These are phyloP conservation scores for Poronia punctata DNA, from an alignment of 495 filamentous ascomycete species.

Conservation along the genomic window DNA sequence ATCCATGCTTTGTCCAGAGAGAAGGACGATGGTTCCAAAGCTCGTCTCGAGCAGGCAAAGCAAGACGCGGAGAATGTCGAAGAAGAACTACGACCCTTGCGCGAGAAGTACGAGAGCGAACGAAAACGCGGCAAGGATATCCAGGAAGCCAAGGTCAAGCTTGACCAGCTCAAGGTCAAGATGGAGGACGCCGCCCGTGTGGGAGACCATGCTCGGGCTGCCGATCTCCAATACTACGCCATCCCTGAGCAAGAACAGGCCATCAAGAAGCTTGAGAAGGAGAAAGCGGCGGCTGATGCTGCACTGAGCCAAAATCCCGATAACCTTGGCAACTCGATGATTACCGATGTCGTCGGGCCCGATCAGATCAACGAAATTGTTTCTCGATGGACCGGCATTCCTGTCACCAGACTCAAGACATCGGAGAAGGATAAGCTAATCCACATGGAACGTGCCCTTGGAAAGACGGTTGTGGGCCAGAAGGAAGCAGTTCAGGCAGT, in stretches of 20 bases:
- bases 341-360: conserved; percentile 89
- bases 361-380: conserved; percentile 99
- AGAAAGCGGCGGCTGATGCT: conserved; percentile 70
- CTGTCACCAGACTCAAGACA: conserved; percentile 85
- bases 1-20: conserved; percentile 91
- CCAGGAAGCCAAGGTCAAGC: conserved; percentile 92
- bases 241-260: conserved; percentile 82
- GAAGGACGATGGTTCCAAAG: conserved; percentile 85
- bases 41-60: conserved; percentile 72
- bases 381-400: conserved; percentile 91
- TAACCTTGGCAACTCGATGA: conserved; percentile 56
- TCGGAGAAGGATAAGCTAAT: conserved; percentile 96
- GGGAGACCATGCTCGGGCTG: conserved; percentile 72
- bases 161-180: conserved; percentile 81
- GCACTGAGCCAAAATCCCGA: conserved; percentile 57
- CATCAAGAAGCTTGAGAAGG: conserved; percentile 72
- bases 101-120: conserved; percentile 92
- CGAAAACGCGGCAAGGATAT: conserved; percentile 81
- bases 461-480: conserved; percentile 83
- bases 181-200: conserved; percentile 83
- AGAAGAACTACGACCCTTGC: conserved; percentile 84
- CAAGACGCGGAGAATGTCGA: conserved; percentile 85
- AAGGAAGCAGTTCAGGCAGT: conserved; percentile 91
- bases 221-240: conserved; percentile 93
- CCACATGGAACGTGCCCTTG: conserved; percentile 82